Evolutionary conservation across 805 yeast genomes (phyloP).

Genomic region (Teunomyces lycoperdinae): DNA sequence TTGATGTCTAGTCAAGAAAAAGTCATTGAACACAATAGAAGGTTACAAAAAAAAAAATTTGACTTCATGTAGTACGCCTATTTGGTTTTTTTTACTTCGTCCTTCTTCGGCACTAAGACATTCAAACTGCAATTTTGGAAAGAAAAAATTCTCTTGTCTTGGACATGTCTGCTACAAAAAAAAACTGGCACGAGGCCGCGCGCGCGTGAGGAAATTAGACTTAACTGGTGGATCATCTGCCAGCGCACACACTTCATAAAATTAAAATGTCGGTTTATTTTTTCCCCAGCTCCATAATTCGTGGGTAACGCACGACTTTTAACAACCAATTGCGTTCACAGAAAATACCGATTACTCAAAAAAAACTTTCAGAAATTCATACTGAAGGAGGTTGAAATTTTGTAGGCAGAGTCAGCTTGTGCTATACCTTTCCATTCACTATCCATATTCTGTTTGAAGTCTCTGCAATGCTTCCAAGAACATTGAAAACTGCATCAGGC

Average conservation of each 20-base stretch:
- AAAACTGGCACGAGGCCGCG: too few species aligned
- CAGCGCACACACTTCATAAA: background rate
- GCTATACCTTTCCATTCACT: background rate
- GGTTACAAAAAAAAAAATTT: too few species aligned
- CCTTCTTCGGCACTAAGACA: too few species aligned
- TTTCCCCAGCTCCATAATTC: background rate
- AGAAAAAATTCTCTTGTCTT: too few species aligned
- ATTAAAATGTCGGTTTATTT: background rate
- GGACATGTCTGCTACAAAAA: too few species aligned
- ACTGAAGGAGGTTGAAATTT: background rate
- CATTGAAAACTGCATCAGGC: constrained; percentile 3
- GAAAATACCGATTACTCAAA: constrained; percentile 1
- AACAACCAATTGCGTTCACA: constrained; percentile 2
- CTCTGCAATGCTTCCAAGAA: constrained; percentile 4
- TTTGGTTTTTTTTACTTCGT: too few species aligned
- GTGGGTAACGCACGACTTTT: background rate
- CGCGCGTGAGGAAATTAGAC: too few species aligned
- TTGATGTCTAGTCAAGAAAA: background rate
- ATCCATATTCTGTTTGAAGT: background rate
- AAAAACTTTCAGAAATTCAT: background rate
- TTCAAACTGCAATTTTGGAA: too few species aligned
- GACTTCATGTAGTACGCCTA: too few species aligned
- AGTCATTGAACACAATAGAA: background rate
- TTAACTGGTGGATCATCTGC: too few species aligned
- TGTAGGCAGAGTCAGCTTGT: background rate